Base-by-base conservation (phyloP, 2,329 filamentous ascomycete genomes). In the Rutstroemia sp. region DNA sequence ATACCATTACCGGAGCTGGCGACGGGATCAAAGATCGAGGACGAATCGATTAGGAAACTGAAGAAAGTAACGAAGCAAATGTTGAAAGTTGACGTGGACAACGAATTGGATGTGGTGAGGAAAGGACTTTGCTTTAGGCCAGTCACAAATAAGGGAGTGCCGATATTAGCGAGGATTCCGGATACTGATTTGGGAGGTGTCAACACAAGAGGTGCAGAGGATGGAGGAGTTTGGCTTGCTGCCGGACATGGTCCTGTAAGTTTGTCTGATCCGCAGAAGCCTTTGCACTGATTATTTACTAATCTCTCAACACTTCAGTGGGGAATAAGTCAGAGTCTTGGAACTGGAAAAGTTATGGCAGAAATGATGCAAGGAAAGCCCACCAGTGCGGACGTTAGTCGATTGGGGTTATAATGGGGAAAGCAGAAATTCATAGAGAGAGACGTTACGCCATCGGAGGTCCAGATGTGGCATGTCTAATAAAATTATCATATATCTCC, bases 51-150 rank as follows among this genome's bases (percentile, higher is more conserved):
- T 2, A 72, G 72, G 7, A 71, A 74, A 66, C 65, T 88, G 50
- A 77, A 75, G 58, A 65, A 69, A 8, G 75, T 78, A 19, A 78
- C 80, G 5, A 70, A 66, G 38, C 71, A 70, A 25, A 71, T 86
- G 46, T 69, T 87, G 12, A 73, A 73, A 2, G 64, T 67, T 3
- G 65, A 69, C 1, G 73, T 72, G 4, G 65, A 68, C 0, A 74
- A 79, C 44, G 80, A 84, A 49, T 61, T 90, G 16, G 77, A 88
- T 61, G 71, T 88, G 12, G 67, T 90, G 10, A 77, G 85, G 38
- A 79, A 85, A 62, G 81, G 81, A 0, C 68, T 92, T 56, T 92
- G 88, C 67, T 91, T 90, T 71, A 78, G 89, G 12, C 88, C 88
- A 0, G 79, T 88, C 2, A 86, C 86, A 21, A 71, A 75, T 1